phyloP scores from a whole-genome alignment of 805 yeast species.

The Myxozyma vanderwaltii region DNA sequence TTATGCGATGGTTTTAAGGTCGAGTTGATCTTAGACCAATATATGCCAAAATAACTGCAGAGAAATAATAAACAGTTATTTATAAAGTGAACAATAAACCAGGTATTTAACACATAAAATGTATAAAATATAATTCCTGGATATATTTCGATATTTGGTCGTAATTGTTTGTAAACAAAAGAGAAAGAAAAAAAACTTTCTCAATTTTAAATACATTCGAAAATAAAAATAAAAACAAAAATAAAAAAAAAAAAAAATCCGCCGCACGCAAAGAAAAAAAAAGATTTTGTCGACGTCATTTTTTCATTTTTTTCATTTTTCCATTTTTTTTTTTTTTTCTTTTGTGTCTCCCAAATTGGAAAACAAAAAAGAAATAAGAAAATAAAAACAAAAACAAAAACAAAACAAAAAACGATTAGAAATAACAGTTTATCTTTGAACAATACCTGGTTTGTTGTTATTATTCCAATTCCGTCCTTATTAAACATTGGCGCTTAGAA shows the following conservation, averaged over 20 bases:
- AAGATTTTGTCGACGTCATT: not conserved
- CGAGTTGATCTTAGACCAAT: constrained; percentile 16
- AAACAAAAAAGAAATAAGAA: no score
- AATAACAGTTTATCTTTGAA: no score
- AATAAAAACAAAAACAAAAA: no score
- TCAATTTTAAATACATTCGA: not conserved
- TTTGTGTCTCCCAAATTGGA: no score
- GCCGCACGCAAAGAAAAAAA: not conserved
- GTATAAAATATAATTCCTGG: no score
- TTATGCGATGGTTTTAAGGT: constrained; percentile 36
- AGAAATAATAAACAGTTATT: no score
- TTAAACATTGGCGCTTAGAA: no score
- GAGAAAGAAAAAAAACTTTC: not conserved
- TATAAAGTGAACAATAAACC: not conserved
- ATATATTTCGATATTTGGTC: no score
- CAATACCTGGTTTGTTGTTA: no score
- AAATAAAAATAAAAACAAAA: not conserved
- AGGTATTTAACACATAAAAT: not conserved
- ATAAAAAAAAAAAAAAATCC: not conserved
- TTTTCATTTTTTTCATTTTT: not conserved
- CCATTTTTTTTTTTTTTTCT: no score
- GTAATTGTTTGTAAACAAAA: not conserved
- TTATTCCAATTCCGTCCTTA: no score
- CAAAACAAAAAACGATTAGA: no score
- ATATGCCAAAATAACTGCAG: not conserved